Evolutionary conservation across 768 basidiomycete genomes (phyloP), one percentile per base, ranked within the genome.

Genomic region (Hysterangium stoloniferum): DNA sequence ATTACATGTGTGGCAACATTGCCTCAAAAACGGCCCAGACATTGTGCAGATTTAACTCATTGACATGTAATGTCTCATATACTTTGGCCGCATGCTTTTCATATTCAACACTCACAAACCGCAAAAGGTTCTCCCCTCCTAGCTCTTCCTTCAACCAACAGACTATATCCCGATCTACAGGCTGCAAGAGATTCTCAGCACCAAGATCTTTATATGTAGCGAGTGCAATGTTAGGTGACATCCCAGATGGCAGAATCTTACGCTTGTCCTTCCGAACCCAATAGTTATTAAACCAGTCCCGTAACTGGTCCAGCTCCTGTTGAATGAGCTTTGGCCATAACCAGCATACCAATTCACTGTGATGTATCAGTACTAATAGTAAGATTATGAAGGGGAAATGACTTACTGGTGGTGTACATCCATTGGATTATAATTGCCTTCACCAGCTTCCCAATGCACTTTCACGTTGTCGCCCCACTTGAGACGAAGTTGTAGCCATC

Each of bases 381-480:
- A 8, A 17, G 6, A 40, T 7, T 40, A 7, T 6, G n/a, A 22
- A 6, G 37, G 6, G 37, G 17, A 40, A 40, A 40, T 17, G 22
- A 35, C 49, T 27, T 48, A 60, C 61, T 54, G 52, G 13, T 62
- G 61, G 6, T 44, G 9, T 3, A 35, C 33, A 46, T 62, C 38
- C 6, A 44, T 36, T 25, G 61, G 42, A 53, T 62, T 56, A 42
- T 62, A 66, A 1, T n/a, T 6, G 17, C 37, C 37, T 7, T 40
- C 22, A 7, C 37, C 37, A 8, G 6, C 8, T 22, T 57, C 52
- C 27, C 66, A 65, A 45, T 32, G 64, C 54, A 17, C 19, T 15
- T 50, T 38, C 19, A 61, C 60, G 56, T 65, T 68, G 34, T 69
- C 59, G 2, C 68, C 68, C 28, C 50, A 63, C 4, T 70, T 57